Evolutionary conservation across 129 eudicot species (phyloP).

Genomic region (Helichrysum umbraculigerum): DNA sequence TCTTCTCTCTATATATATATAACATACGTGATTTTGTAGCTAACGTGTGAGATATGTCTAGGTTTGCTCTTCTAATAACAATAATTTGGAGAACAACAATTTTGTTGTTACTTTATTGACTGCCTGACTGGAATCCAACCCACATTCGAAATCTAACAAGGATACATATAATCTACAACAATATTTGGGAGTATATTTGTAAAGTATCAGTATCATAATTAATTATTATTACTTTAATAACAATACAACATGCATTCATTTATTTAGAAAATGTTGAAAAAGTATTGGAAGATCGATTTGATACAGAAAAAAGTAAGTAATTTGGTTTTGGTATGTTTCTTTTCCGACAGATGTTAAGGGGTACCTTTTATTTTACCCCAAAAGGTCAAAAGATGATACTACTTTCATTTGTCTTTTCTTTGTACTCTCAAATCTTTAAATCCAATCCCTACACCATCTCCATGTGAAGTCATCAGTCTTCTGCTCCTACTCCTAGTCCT

Average conservation of each 20-base stretch:
- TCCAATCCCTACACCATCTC: slow-evolving; percentile 34
- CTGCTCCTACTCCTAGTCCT: too few relatives aligned
- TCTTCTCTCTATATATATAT: too few relatives aligned
- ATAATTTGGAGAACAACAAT: background rate
- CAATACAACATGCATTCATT: background rate
- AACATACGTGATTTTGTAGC: too few relatives aligned
- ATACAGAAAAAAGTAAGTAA: background rate
- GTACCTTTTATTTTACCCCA: slow-evolving; percentile 38
- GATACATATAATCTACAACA: background rate
- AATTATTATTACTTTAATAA: too few relatives aligned
- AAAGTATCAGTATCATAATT: background rate
- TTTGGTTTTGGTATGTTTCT: slow-evolving; percentile 33
- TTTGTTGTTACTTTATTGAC: background rate
- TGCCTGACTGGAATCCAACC: background rate
- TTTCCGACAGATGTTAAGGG: slow-evolving; percentile 31
- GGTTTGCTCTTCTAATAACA: too few relatives aligned
- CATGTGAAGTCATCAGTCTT: slow-evolving; percentile 41
- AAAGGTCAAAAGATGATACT: slow-evolving; percentile 35
- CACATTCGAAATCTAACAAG: background rate
- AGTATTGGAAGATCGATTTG: slow-evolving; percentile 34
- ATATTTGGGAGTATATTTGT: background rate
- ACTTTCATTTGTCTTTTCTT: slow-evolving; percentile 41
- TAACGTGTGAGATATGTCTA: too few relatives aligned
- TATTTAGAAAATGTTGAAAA: background rate
- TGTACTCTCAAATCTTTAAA: slow-evolving; percentile 36